phyloP scores from a whole-genome alignment of 805 yeast species.

The Candida argentea region DNA sequence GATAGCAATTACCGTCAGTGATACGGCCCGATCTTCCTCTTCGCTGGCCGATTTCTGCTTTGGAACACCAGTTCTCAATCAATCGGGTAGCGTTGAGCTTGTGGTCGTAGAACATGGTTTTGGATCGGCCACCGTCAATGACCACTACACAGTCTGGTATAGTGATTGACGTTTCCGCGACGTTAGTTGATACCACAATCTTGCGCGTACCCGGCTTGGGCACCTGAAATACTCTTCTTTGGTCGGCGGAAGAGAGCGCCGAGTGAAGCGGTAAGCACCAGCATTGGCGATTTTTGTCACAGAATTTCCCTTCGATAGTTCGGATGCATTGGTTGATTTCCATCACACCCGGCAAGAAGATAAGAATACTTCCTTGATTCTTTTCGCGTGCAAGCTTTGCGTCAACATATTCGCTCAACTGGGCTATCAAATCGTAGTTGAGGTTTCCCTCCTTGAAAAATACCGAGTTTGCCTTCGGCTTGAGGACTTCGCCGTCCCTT shows the following conservation, averaged over 20 bases:
- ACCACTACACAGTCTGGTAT: conserved; percentile 93
- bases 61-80: conserved; percentile 78
- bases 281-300: conserved; percentile 13
- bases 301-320: conserved; percentile 14
- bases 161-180: conserved; percentile 95
- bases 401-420: conserved; percentile 47
- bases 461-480: conserved; percentile 54
- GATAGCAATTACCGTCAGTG: conserved; percentile 70
- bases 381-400: conserved; percentile 27
- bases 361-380: conserved; percentile 63
- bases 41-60: conserved; percentile 83
- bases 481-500: conserved; percentile 33
- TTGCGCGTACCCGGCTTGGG: conserved; percentile 54
- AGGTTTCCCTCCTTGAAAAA: conserved; percentile 60
- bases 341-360: conserved; percentile 85
- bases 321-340: conserved; percentile 65
- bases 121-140: conserved; percentile 79
- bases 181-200: conserved; percentile 81
- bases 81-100: conserved; percentile 58
- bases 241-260: conserved; percentile 75
- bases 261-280: conserved; percentile 76
- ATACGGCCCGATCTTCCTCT: conserved; percentile 99
- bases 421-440: conserved; percentile 62
- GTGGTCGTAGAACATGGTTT: conserved; percentile 64
- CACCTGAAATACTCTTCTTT: conserved; percentile 56